Base-by-base conservation (phyloP, 805 yeast genomes). In the Lipomyces kockii region DNA sequence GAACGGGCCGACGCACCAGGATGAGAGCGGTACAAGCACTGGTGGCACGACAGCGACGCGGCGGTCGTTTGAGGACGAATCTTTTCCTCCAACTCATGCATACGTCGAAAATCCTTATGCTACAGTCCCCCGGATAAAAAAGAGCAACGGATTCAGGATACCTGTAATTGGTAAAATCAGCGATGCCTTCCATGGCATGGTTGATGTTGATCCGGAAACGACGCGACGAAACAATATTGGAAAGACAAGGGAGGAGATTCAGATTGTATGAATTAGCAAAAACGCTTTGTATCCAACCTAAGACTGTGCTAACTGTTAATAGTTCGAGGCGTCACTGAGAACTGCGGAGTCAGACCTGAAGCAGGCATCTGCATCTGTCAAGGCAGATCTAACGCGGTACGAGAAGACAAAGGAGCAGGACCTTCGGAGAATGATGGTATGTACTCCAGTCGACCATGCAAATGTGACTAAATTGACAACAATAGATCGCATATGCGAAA, bases 151-250 rank as follows among this genome's bases (percentile, higher is more conserved):
- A 55, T 84, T 85, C 76, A 85, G 83, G 66, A 81, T 87, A 59
- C 88, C 89, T 0, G 86, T 85, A 3, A 78, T 86, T 60, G 78
- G 81, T 34, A 83, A 84, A 22, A 76, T 88, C 20, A 84, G 87
- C 52, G 79, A 76, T 53, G 83, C 84, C 12, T 76, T 84, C 54
- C 88, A 86, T 72, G 89, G 87, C 58, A 84, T 88, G 58, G 86
- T 88, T 72, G 90, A 88, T 67, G 85, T 83, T 43, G 89, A 88
- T 71, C 90, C 91, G 0, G 89, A 87, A 65, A 80, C 84, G n/a
- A 82, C 88, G 1, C 80, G 91, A 22, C 83, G 87, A 62, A 86
- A 83, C 60, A 81, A 78, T 69, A 78, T 82, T 60, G 80, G 80
- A 7, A 82, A 80, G 77, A 80, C 82, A 9, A 76, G 78, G 58